A percentile compares a stretch with the other conserved stretches of the same genome.
Evolutionary conservation across 805 yeast genomes (phyloP).

Genomic region (Scheffersomyces stipitis): DNA sequence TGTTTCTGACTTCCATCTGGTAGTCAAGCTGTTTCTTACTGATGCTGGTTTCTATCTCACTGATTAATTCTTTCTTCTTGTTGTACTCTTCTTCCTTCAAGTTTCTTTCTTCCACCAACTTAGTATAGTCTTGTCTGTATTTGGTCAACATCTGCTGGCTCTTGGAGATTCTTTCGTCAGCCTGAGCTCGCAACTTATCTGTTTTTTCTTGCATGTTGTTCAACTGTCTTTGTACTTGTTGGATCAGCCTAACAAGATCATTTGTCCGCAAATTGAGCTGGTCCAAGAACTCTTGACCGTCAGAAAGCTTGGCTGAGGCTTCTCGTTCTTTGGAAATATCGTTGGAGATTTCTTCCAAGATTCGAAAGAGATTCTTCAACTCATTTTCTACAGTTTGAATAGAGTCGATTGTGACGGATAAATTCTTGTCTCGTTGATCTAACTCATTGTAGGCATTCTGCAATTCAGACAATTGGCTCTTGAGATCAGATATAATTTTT

Average conservation of each 20-base stretch:
- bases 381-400: conserved; percentile 45
- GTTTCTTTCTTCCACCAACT: conserved; percentile 48
- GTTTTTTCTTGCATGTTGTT: conserved; percentile 49
- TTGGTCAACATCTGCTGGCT: conserved; percentile 42
- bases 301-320: conserved; percentile 34
- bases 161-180: conserved; percentile 44
- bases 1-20: conserved; percentile 52
- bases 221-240: conserved; percentile 52
- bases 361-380: conserved; percentile 45
- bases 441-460: conserved; percentile 17
- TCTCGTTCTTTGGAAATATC: conserved; percentile 46
- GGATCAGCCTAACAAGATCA: conserved; percentile 42
- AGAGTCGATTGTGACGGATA: conserved; percentile 56
- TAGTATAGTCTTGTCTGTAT: conserved; percentile 47
- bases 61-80: conserved; percentile 48
- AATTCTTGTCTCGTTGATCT: conserved; percentile 50
- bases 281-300: conserved; percentile 42
- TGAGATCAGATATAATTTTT: conserved; percentile 53
- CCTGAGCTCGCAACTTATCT: conserved; percentile 41
- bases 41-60: conserved; percentile 42
- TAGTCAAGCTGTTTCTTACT: conserved; percentile 40
- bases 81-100: conserved; percentile 49
- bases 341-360: conserved; percentile 50
- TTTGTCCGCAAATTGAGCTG: conserved; percentile 34
- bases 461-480: conserved; percentile 41